Base-by-base conservation (phyloP, 257 asterid species). In the Capsicum rhomboideum region DNA sequence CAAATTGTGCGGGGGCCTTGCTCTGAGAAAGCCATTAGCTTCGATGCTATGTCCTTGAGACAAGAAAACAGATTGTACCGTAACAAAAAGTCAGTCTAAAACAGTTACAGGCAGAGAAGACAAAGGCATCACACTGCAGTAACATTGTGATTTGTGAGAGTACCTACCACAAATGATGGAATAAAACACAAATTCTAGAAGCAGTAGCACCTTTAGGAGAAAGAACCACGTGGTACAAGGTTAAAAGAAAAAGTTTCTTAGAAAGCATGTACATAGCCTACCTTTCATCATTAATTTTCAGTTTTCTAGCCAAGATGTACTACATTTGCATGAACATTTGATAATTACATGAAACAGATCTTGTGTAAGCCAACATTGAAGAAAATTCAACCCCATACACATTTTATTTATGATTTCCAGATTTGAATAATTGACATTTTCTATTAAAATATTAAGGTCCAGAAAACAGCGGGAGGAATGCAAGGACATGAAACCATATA, bases 1-100 rank as follows among this genome's bases (percentile, higher is more conserved):
- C 98, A 93, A 84, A 95, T 91, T 10, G 96, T 92, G 23, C 98
- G 95, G 31, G 96, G 97, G 79, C 98, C 98, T 91, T 95, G 95
- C 93, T 93, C 95, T 3, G 98, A 92, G 87, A 93, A 95, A 55
- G 95, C 95, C 93, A 88, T 86, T 56, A 95, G 88, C 86, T 91
- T 93, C 50, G 94, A 85, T 69, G 96, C 94, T 88, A 95, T 89
- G 90, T 95, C 98, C 98, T 95, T 89, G 87, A 85, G 84, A 37
- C 54, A 85, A 49, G 42, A 68, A 85, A 59, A 83, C 55, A 68
- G 67, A 53, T 63, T 34, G 23, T 46, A 31, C 29, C 42, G 29
- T 66, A 66, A 2, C 16, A 34, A 16, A 66, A 66, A 66, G 44
- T 66, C 12, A 66, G 16, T 46, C 23, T 16, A 29, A 66, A 29